Evolutionary conservation across 2,329 filamentous ascomycete genomes (phyloP), one percentile per base, ranked within the genome.

Genomic region (Cytospora leucostoma): DNA sequence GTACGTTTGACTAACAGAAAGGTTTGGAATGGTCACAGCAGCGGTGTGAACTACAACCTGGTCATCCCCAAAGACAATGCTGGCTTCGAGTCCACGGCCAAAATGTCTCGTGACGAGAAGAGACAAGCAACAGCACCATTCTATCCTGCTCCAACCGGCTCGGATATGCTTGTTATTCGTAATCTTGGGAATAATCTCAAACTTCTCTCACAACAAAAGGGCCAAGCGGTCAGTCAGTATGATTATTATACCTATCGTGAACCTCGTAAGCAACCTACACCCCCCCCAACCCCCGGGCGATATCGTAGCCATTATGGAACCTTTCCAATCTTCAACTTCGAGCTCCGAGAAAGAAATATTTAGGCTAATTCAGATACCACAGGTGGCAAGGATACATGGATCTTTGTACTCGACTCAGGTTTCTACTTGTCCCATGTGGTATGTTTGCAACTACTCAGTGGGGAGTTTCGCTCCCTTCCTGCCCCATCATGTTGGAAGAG

Each of bases 121-220:
- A 6, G 21, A 7, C 61, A 27, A 15, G 50, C 5, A 10, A 54
- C 59, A n/a, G 50, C 49, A 2, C 61, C 61, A 51, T 5, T 7
- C 7, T 10, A 7, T 7, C 54, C 61, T n/a, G 32, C 21, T 10
- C 61, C 61, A 2, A 59, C 51, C 6, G 56, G 55, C 19, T 58
- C 56, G 2, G 4, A 54, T 27, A 27, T 27, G 10, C 54, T 19
- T 7, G 34, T 59, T 6, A 1, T 7, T 3, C 7, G n/a, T 10
- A 12, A n/a, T n/a, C 12, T 4, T 13, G 21, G 34, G 21, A 17
- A 32, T 13, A n/a, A 63, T 13, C 50, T 63, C n/a, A 63, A 59
- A 33, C 17, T n/a, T 3, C 38, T 63, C 37, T 63, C 61, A 44
- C 61, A 63, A 38, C 55, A 63, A n/a, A 63, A 63, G 56, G 61